Base-by-base conservation (phyloP, 2,329 filamentous ascomycete genomes). In the Magnaporthiopsis rhizophila region DNA sequence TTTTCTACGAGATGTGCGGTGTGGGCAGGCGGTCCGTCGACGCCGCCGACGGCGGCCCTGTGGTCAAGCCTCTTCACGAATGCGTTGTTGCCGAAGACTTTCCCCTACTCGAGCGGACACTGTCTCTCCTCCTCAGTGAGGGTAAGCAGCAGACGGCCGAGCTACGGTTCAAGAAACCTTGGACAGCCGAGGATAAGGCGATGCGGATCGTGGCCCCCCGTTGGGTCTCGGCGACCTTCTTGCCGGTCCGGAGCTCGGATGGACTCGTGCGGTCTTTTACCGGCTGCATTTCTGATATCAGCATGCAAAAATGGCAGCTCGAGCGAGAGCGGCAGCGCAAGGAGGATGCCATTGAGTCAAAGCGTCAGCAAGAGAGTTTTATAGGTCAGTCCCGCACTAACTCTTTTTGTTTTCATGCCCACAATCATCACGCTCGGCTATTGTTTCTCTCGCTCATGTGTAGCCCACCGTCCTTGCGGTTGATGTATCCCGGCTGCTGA, bases 331-430 rank as follows among this genome's bases (percentile, higher is more conserved):
- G 76, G 63, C 72, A 76, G 68, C 78, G 77, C 62, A 83, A 80
- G 71, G 81, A 82, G 58, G 82, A 86, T 65, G 84, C 84, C 1
- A 80, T 86, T 32, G 82, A 86, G 70, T 81, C 82, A 36, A 85
- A 83, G 69, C 78, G 87, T 6, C 88, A 90, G 71, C 91, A 94
- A 71, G 89, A 93, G 69, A 90, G 90, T 67, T 92, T 92, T 69
- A 91, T 93, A 70, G 90, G 92, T 73, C 50, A 34, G 61, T 56
- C 28, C 38, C 57, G 45, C 21, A 11, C 6, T 18, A 2, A 7
- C 21, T 8, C 45, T 9, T 50, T 21, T n/a, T n/a, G 1, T 50
- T 8, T 21, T 5, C 45, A 34, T 34, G 32, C 11, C 26, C 26
- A 4, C 18, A 5, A 3, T 45, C 18, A 45, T 18, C 9, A 2